phyloP scores from a whole-genome alignment of 176 grass and related monocot species.

The Avena atlantica region DNA sequence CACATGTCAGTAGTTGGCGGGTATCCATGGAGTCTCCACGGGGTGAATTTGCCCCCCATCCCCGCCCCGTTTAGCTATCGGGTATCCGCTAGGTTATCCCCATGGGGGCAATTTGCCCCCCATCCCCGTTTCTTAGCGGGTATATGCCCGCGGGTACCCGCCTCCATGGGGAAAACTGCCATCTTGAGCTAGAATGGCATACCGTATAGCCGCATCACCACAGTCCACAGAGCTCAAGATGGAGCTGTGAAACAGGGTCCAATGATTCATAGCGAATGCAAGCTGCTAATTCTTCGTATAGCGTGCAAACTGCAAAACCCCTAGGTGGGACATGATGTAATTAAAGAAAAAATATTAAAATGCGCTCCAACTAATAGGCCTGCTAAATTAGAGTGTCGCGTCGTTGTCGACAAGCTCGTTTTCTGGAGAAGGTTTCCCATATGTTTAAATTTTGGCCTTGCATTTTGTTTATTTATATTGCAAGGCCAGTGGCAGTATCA shows the following conservation, averaged over 20 bases:
- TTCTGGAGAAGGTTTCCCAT: neutral
- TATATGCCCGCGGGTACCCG: too few species aligned
- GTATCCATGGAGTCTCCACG: too few species aligned
- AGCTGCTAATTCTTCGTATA: neutral
- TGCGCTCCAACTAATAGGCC: neutral
- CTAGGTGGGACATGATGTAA: neutral
- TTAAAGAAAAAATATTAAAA: neutral
- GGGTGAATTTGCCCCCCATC: too few species aligned
- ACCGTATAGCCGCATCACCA: too few species aligned
- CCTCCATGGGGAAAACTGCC: too few species aligned
- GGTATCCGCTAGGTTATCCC: too few species aligned
- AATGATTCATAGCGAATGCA: too few species aligned
- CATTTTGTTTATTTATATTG: neutral
- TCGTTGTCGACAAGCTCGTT: slow-evolving; percentile 18
- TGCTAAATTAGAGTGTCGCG: neutral
- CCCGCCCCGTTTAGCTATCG: too few species aligned
- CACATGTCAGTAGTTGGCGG: too few species aligned
- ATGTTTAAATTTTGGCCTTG: neutral
- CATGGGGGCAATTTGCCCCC: too few species aligned
- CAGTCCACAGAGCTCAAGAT: neutral
- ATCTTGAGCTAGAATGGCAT: too few species aligned
- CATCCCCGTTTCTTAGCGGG: too few species aligned
- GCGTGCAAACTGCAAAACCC: neutral
- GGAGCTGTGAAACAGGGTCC: neutral
- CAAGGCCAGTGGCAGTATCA: neutral